Percentiles rank a stretch among this genome's conserved stretches.
Conservation (phyloP, 2,329 filamentous ascomycete genomes). For the Aspergillus nomiae region DNA sequence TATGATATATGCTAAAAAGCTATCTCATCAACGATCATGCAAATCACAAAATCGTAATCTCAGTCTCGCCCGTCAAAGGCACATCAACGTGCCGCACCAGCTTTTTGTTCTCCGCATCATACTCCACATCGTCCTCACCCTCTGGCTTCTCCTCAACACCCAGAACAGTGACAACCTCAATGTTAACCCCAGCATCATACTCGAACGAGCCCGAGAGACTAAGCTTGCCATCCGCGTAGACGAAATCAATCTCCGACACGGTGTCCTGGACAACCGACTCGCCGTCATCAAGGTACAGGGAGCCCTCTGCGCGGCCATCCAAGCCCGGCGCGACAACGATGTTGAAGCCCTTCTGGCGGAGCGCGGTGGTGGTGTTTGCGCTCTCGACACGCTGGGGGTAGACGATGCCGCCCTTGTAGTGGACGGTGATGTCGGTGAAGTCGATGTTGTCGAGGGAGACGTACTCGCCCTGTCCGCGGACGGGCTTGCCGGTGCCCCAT, state of each 20-base stretch:
- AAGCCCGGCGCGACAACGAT: neutral
- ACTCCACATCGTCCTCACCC: neutral
- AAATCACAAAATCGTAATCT: neutral
- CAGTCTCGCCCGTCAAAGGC: neutral
- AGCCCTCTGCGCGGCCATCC: neutral
- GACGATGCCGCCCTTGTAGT: neutral
- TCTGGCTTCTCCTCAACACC: neutral
- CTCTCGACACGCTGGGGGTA: neutral
- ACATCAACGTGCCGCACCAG: neutral
- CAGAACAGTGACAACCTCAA: neutral
- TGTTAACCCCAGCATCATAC: neutral
- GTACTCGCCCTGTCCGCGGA: constrained; percentile 6
- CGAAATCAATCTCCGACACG: neutral
- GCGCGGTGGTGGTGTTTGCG: neutral
- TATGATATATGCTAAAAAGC: too few relatives aligned
- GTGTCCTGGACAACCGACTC: neutral
- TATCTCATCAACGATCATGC: too few relatives aligned
- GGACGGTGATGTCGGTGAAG: neutral
- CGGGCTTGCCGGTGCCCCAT: constrained; percentile 5
- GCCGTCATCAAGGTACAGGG: neutral
- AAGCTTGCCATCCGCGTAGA: neutral
- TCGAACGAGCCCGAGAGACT: neutral
- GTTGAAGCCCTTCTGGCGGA: neutral
- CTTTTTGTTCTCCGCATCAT: neutral
- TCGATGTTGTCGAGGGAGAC: neutral